Percentiles rank a stretch among this genome's conserved stretches.
phyloP scores from a whole-genome alignment of 805 yeast genomes.

The Ogataea salicorniae region DNA sequence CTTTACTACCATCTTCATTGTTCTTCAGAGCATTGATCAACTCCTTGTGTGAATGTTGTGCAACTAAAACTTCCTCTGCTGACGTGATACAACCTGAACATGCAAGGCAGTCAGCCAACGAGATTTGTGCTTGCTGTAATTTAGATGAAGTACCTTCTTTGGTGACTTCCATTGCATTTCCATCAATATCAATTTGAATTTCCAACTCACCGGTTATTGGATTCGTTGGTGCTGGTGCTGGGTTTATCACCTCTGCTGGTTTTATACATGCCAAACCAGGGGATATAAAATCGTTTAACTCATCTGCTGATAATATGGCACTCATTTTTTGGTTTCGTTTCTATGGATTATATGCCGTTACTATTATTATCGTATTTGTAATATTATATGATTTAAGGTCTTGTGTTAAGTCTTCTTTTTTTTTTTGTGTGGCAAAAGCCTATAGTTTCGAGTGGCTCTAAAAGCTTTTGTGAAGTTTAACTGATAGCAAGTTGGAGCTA shows the following conservation, averaged over 20 bases:
- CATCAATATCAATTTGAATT: constrained; percentile 55
- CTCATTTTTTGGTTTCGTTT: constrained; percentile 49
- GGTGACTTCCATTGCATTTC: constrained; percentile 65
- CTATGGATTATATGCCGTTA: not conserved
- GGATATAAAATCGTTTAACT: constrained; percentile 86
- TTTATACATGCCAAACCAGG: constrained; percentile 95
- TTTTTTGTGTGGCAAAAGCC: no score
- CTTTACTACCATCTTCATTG: constrained; percentile 24
- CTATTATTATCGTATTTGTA: not conserved
- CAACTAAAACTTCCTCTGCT: constrained; percentile 90
- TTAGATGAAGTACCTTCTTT: constrained; percentile 45
- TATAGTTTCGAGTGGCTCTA: no score
- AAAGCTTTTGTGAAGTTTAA: no score
- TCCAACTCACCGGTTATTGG: constrained; percentile 26
- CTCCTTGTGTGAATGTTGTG: constrained; percentile 84
- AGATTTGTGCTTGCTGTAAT: constrained; percentile 78
- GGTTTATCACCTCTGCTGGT: constrained; percentile 54
- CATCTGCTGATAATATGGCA: constrained; percentile 82
- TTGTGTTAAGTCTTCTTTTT: not conserved
- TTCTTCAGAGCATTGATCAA: constrained; percentile 52
- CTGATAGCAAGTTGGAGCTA: no score
- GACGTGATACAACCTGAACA: constrained; percentile 97
- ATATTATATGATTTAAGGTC: not conserved
- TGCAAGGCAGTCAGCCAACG: constrained; percentile 89
- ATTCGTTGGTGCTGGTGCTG: constrained; percentile 11